Conservation (phyloP, 139 green algal genomes). For the Chlamydomonas schloesseri region DNA sequence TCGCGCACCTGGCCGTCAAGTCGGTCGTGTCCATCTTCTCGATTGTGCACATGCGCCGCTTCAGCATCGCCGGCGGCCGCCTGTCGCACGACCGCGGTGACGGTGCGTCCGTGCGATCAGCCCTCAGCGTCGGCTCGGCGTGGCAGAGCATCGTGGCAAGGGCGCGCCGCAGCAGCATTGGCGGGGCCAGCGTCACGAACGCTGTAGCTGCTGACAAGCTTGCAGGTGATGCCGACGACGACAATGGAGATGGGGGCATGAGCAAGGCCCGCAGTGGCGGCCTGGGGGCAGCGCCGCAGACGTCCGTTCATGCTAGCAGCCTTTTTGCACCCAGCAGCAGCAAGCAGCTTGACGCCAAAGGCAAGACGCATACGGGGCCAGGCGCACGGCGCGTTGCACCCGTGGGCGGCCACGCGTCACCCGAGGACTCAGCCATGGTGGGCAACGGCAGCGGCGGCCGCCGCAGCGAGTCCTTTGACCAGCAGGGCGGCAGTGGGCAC, state of each 20-base stretch:
- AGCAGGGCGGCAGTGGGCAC: background rate
- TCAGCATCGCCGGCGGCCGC: background rate
- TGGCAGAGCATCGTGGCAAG: too few relatives aligned
- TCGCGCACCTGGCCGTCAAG: background rate
- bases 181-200: too few relatives aligned
- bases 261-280: background rate
- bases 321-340: background rate
- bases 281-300: background rate
- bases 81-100: background rate
- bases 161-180: too few relatives aligned
- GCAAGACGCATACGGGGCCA: too few relatives aligned
- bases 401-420: background rate
- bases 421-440: background rate
- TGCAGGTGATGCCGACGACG: too few relatives aligned
- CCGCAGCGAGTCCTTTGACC: background rate
- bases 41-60: background rate
- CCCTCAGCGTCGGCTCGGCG: too few relatives aligned
- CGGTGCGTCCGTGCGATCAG: too few relatives aligned
- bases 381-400: too few relatives aligned
- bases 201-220: too few relatives aligned
- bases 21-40: background rate
- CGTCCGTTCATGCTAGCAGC: background rate
- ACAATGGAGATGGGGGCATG: background rate
- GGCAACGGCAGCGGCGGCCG: background rate
- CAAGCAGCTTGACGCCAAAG: background rate